These are phyloP conservation scores for Talaromyces sp. DNA, from an alignment of 2,329 filamentous ascomycete species.

Conservation along the genomic window DNA sequence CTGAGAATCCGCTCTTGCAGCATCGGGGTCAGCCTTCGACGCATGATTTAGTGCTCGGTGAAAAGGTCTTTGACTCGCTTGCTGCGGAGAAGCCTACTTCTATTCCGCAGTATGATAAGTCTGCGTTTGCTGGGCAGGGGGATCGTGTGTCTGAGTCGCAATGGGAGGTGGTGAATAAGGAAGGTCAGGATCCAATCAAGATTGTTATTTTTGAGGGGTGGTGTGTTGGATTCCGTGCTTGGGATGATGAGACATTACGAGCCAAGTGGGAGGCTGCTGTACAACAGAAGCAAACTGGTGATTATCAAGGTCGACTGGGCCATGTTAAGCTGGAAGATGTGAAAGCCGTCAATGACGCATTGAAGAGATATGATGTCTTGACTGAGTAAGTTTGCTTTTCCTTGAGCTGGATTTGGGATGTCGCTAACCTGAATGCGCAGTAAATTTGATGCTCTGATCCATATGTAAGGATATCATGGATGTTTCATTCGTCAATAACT, in stretches of 20 bases:
- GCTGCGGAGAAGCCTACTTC: conserved; percentile 54
- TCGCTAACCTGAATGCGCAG: conserved; percentile 29
- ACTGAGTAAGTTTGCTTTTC: conserved; percentile 48
- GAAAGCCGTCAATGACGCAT: conserved; percentile 60
- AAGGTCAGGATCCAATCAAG: conserved; percentile 45
- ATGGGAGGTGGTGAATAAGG: conserved; percentile 61
- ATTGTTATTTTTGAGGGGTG: conserved; percentile 87
- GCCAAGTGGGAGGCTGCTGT: conserved; percentile 57
- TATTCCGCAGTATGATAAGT: conserved; percentile 84
- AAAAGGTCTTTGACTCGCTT: conserved; percentile 64
- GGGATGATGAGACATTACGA: conserved; percentile 59
- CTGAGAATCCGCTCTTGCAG: conserved; percentile 74
- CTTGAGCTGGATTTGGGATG: neutral
- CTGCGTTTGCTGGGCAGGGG: conserved; percentile 72
- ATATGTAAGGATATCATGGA: conserved; percentile 52
- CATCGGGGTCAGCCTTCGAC: conserved; percentile 82
- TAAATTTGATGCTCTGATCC: conserved; percentile 65
- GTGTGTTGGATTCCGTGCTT: conserved; percentile 80
- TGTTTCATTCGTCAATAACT: neutral
- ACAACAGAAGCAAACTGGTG: conserved; percentile 48
- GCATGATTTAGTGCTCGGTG: conserved; percentile 72
- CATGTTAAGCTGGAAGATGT: conserved; percentile 60
- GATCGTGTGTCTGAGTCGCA: conserved; percentile 66
- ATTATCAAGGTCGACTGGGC: conserved; percentile 56
- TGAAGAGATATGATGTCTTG: conserved; percentile 62